These are phyloP conservation scores for barley (Hordeum vulgare) DNA, from an alignment of 176 grass and related monocot genomes.

Conservation along the genomic window DNA sequence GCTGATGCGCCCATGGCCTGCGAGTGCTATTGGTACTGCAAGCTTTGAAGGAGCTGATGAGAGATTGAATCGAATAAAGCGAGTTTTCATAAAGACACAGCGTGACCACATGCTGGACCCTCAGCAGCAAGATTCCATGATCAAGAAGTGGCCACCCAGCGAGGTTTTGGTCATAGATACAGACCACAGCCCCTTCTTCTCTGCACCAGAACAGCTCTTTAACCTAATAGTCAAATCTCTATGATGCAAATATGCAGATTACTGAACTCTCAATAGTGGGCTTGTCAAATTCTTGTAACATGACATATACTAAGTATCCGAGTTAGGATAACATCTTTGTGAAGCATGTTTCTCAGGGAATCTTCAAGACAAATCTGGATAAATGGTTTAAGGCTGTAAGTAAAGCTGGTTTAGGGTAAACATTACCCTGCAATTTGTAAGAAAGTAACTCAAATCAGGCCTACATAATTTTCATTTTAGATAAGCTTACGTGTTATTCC, in stretches of 20 bases:
- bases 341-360: conserved; percentile 15
- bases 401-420: neutral
- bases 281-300: conserved; percentile 17
- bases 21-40: conserved; percentile 26
- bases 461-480: neutral
- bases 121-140: conserved; percentile 63
- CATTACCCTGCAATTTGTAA: neutral
- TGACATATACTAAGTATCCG: neutral
- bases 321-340: conserved; percentile 17
- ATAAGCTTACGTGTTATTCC: neutral
- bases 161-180: conserved; percentile 51
- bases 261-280: neutral
- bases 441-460: neutral
- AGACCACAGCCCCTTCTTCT: conserved; percentile 72
- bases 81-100: conserved; percentile 49
- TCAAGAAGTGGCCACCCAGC: conserved; percentile 60
- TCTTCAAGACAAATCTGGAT: neutral
- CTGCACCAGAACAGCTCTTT: conserved; percentile 41
- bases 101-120: conserved; percentile 50
- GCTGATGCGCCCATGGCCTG: conserved; percentile 56
- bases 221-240: conserved; percentile 50
- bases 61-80: conserved; percentile 27
- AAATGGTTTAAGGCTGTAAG: conserved; percentile 7
- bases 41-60: conserved; percentile 31
- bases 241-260: conserved; percentile 25